phyloP scores from a whole-genome alignment of 352 stramenopile species.

The Globisporangium lucens region DNA sequence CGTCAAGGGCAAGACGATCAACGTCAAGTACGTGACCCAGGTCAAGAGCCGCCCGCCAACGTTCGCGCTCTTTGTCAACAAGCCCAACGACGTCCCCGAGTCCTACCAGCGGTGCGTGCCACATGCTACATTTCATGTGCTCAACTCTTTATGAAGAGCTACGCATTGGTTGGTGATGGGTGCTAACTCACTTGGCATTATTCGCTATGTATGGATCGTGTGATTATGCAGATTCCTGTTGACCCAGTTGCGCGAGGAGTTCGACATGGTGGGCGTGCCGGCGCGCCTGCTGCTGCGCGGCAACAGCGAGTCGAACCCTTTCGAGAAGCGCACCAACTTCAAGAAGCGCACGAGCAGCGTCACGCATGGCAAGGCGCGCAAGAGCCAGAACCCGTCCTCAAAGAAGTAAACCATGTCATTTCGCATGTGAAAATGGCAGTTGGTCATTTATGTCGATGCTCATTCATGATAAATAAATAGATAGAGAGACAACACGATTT shows the following conservation, averaged over 20 bases:
- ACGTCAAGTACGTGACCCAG: constrained; percentile 87
- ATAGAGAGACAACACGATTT: background rate
- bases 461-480: background rate
- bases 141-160: background rate
- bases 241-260: constrained; percentile 77
- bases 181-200: background rate
- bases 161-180: background rate
- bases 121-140: too few species aligned
- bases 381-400: constrained; percentile 8
- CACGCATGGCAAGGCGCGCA: constrained; percentile 51
- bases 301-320: constrained; percentile 75
- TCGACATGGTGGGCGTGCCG: constrained; percentile 81
- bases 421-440: background rate
- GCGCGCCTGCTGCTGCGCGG: constrained; percentile 70
- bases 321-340: constrained; percentile 82
- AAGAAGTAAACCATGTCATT: constrained; percentile 4
- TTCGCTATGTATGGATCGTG: background rate
- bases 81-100: constrained; percentile 66
- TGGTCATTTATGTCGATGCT: background rate
- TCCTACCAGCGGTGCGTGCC: constrained; percentile 57
- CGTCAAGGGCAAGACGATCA: constrained; percentile 80
- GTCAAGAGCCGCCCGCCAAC: constrained; percentile 80
- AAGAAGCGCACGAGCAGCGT: constrained; percentile 72
- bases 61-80: constrained; percentile 83
- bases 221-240: constrained; percentile 48